A percentile compares a stretch with the other conserved stretches of the same genome.
phyloP scores from a whole-genome alignment of 306 rosid species.

The Quercus bicolor region DNA sequence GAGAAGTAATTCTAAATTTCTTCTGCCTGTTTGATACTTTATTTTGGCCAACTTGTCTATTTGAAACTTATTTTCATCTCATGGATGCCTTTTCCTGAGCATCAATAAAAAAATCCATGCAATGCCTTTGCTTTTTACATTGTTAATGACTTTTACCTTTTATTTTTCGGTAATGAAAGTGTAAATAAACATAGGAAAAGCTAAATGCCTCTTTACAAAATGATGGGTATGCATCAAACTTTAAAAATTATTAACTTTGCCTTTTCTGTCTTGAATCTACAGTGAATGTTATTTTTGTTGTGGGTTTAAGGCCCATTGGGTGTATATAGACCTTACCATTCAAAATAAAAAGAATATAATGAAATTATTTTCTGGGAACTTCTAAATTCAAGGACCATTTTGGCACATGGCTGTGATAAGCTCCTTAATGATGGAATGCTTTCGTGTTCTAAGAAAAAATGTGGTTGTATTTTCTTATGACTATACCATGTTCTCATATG shows the following conservation, averaged over 20 bases:
- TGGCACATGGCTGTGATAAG: background rate
- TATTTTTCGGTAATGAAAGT: conserved; percentile 5
- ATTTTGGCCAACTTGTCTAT: background rate
- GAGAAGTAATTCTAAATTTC: conserved; percentile 4
- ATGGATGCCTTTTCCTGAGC: background rate
- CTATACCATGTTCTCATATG: background rate
- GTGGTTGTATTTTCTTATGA: background rate
- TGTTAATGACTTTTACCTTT: background rate
- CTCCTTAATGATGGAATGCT: conserved; percentile 5
- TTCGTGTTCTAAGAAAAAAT: background rate
- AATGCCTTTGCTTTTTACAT: background rate
- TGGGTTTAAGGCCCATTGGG: no score
- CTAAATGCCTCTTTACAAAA: conserved; percentile 8
- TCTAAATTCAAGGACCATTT: background rate
- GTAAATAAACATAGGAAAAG: conserved; percentile 6
- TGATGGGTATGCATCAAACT: background rate
- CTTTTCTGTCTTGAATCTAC: background rate
- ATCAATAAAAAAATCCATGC: background rate
- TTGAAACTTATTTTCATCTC: background rate
- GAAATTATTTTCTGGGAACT: background rate
- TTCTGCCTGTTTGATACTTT: background rate
- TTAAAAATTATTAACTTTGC: background rate
- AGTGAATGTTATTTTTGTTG: no score
- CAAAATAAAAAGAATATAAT: no score
- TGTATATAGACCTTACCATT: no score